These are phyloP conservation scores for Sporothrix schenckii DNA, from an alignment of 2,329 filamentous ascomycete genomes.

Conservation along the genomic window DNA sequence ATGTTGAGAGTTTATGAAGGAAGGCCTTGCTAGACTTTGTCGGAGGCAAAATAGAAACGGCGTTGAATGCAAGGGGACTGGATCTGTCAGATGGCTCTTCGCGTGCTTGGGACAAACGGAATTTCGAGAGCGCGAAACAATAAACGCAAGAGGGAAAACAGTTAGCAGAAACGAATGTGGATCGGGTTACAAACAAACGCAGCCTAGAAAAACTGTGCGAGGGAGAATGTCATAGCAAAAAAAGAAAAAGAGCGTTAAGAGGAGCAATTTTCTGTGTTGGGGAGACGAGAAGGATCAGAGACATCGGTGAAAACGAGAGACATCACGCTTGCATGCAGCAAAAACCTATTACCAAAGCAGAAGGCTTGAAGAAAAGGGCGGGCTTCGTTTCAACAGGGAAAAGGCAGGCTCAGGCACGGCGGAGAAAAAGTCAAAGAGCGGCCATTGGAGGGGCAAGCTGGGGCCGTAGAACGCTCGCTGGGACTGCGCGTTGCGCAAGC, in stretches of 20 bases:
- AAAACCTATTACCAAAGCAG: constrained; percentile 24
- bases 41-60: not conserved
- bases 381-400: constrained; percentile 8
- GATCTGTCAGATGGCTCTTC: not conserved
- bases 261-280: constrained; percentile 10
- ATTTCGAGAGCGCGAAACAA: not conserved
- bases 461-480: constrained; percentile 4
- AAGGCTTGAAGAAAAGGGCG: not conserved
- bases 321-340: constrained; percentile 24
- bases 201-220: not conserved
- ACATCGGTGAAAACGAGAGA: constrained; percentile 28
- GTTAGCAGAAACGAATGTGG: not conserved
- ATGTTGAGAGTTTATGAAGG: not conserved
- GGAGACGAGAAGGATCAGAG: not conserved
- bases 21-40: not conserved
- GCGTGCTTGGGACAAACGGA: not conserved
- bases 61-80: not conserved
- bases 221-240: not conserved
- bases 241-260: not conserved
- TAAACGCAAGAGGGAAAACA: not conserved
- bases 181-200: not conserved
- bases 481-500: constrained; percentile 16
- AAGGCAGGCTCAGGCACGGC: not conserved
- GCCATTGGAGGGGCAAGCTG: constrained; percentile 17
- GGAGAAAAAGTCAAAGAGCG: constrained; percentile 8